Conservation (phyloP, 2,329 filamentous ascomycete genomes). For the Monosporascus sp. region DNA sequence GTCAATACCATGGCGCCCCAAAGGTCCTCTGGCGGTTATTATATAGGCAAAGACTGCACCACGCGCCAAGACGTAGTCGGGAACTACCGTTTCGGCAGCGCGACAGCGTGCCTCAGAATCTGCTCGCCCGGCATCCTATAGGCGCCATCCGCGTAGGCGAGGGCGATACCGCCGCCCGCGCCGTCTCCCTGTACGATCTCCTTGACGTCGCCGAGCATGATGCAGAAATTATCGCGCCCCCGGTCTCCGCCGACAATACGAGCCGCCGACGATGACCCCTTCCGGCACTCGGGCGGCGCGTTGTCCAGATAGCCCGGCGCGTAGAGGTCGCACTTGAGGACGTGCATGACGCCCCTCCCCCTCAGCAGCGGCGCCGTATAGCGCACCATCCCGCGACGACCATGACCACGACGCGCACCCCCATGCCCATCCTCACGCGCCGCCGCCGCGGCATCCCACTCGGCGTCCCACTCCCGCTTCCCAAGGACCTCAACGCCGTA, state of each 20-base stretch:
- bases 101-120: slow-evolving; percentile 4
- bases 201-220: slow-evolving; percentile 15
- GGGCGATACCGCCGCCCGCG: slow-evolving; percentile 1
- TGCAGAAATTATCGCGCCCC: slow-evolving; percentile 7
- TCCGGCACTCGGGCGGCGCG: not conserved
- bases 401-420: not conserved
- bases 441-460: not conserved
- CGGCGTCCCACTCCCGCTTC: slow-evolving; percentile 9
- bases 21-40: too few species aligned
- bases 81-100: not conserved
- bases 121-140: slow-evolving; percentile 13
- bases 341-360: slow-evolving; percentile 49
- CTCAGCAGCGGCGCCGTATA: slow-evolving; percentile 38
- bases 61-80: not conserved
- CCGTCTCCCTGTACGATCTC: slow-evolving; percentile 7
- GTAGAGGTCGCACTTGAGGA: slow-evolving; percentile 19
- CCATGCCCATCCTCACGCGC: not conserved
- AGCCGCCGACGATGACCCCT: slow-evolving; percentile 1
- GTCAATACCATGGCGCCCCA: too few species aligned
- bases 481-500: slow-evolving; percentile 16
- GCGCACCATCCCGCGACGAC: slow-evolving; percentile 11
- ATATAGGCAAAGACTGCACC: too few species aligned
- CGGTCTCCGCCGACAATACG: slow-evolving; percentile 2
- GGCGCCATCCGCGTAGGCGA: slow-evolving; percentile 15
- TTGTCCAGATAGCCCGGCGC: not conserved